Percentiles rank a stretch among this genome's conserved stretches.
Conservation (phyloP, 2,329 filamentous ascomycete species). For the Stylonectria norvegica region DNA sequence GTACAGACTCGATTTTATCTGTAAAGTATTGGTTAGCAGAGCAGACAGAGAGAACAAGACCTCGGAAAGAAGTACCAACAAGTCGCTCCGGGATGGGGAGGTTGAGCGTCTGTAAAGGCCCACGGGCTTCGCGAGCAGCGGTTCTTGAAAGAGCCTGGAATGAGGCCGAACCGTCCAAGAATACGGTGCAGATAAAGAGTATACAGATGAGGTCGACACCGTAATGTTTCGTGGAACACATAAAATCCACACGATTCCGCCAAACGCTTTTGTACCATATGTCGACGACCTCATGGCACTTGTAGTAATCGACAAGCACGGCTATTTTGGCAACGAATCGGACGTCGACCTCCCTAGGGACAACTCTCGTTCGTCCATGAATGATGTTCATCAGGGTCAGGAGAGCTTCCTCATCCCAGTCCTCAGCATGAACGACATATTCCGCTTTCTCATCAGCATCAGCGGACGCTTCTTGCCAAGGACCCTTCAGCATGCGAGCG, state of each 20-base stretch:
- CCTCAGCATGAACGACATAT: neutral
- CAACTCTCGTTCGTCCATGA: conserved; percentile 38
- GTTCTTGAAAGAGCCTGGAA: neutral
- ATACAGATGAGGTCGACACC: neutral
- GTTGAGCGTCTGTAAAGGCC: neutral
- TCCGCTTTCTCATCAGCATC: neutral
- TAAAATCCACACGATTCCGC: neutral
- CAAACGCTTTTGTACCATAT: conserved; percentile 18
- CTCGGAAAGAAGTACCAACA: neutral
- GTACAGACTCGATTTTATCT: neutral
- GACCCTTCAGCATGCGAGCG: neutral
- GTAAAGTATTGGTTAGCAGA: neutral
- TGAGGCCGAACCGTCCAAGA: neutral
- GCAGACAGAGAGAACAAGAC: neutral
- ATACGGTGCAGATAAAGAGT: neutral
- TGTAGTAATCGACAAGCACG: conserved; percentile 41
- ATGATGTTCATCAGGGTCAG: conserved; percentile 42
- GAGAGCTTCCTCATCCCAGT: conserved; percentile 37
- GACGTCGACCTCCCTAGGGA: conserved; percentile 36
- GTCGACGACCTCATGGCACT: conserved; percentile 40
- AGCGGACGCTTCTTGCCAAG: neutral
- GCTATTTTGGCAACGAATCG: conserved; percentile 42
- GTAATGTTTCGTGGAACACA: neutral
- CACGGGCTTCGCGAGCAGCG: neutral
- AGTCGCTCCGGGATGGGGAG: neutral